Evolutionary conservation across 2,329 filamentous ascomycete species (phyloP).

Genomic region (Sphaerostilbella broomeana): DNA sequence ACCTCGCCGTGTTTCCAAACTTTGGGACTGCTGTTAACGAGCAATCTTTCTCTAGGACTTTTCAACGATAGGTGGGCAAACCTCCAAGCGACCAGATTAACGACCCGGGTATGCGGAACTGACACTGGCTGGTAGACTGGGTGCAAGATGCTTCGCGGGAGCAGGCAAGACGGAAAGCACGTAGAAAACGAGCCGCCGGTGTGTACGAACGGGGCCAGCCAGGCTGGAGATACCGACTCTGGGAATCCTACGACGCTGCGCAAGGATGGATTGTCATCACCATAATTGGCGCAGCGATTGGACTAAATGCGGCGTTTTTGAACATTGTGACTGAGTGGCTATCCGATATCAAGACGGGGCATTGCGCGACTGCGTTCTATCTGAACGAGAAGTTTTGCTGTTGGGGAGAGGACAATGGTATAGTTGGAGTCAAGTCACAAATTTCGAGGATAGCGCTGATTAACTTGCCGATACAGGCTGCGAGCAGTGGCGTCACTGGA

Average conservation of each 20-base stretch:
- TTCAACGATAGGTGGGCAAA: conserved; percentile 69
- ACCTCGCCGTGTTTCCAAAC: not conserved
- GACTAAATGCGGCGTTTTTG: conserved; percentile 83
- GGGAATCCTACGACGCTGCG: conserved; percentile 87
- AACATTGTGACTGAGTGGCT: conserved; percentile 98
- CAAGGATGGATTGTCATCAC: conserved; percentile 98
- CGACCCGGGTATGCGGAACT: conserved; percentile 24
- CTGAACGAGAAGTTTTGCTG: conserved; percentile 97
- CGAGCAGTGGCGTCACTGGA: conserved; percentile 85
- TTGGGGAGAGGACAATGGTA: conserved; percentile 86
- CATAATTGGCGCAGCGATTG: conserved; percentile 85
- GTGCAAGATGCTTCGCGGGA: conserved; percentile 94
- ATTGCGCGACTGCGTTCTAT: conserved; percentile 93
- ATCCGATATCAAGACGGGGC: conserved; percentile 89
- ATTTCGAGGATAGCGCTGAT: conserved; percentile 6
- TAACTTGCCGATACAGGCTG: conserved; percentile 54
- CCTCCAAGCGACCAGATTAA: conserved; percentile 10
- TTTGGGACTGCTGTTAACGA: conserved; percentile 23
- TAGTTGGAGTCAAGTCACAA: conserved; percentile 14
- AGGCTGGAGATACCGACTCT: conserved; percentile 74
- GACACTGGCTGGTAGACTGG: conserved; percentile 59
- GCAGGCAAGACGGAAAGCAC: conserved; percentile 70
- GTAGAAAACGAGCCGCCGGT: conserved; percentile 64
- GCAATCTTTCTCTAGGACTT: conserved; percentile 56
- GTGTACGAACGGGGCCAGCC: conserved; percentile 63